phyloP scores from a whole-genome alignment of 2,329 filamentous ascomycete genomes.

The Apiospora marii region DNA sequence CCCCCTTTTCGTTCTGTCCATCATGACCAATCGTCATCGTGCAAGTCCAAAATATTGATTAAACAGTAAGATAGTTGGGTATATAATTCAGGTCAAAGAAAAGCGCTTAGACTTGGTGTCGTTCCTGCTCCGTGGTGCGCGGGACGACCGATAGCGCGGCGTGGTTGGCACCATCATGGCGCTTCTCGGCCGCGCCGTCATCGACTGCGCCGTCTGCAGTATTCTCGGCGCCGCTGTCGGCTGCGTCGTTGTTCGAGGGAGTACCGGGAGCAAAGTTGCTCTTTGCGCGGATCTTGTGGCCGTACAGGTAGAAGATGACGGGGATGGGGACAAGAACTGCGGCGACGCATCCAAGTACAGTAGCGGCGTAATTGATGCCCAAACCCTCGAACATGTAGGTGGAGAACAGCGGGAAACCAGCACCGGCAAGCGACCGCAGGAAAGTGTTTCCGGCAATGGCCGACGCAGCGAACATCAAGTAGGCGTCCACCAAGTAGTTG shows the following conservation, averaged over 20 bases:
- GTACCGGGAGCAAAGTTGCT: slow-evolving; percentile 64
- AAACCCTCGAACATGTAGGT: slow-evolving; percentile 72
- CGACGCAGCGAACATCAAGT: slow-evolving; percentile 77
- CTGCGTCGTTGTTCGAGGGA: slow-evolving; percentile 30
- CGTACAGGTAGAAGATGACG: slow-evolving; percentile 68
- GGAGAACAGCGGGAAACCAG: slow-evolving; percentile 82
- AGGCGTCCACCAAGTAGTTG: slow-evolving; percentile 83
- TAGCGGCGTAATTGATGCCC: slow-evolving; percentile 69
- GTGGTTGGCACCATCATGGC: slow-evolving; percentile 44
- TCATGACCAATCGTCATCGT: slow-evolving; percentile 1
- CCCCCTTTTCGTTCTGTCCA: neutral
- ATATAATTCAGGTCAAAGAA: neutral
- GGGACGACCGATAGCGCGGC: slow-evolving; percentile 47
- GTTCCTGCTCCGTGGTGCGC: slow-evolving; percentile 36
- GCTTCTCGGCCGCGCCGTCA: slow-evolving; percentile 30
- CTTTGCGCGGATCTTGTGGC: slow-evolving; percentile 61
- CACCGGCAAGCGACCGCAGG: slow-evolving; percentile 78
- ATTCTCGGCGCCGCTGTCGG: slow-evolving; percentile 36
- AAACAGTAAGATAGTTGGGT: neutral
- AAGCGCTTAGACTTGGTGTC: slow-evolving; percentile 24
- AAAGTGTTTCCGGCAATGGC: slow-evolving; percentile 86
- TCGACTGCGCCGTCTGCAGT: slow-evolving; percentile 32
- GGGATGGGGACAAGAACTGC: slow-evolving; percentile 67
- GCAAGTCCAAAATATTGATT: neutral
- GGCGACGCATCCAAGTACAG: slow-evolving; percentile 68